These are phyloP conservation scores for Gossypioides kirkii DNA, from an alignment of 345 rosid genomes.

Conservation along the genomic window DNA sequence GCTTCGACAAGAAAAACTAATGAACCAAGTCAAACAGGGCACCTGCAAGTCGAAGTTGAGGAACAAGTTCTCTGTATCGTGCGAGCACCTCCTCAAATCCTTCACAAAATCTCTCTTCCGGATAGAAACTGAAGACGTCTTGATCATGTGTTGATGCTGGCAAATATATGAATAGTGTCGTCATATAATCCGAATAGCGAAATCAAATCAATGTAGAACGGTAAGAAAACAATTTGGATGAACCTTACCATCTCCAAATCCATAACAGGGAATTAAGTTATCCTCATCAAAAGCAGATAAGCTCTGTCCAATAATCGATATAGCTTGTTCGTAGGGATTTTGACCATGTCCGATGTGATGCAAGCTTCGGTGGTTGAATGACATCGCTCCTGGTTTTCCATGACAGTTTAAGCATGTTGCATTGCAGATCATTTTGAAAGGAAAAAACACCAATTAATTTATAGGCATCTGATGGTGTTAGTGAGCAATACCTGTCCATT, in stretches of 20 bases:
- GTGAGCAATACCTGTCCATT: conserved; percentile 76
- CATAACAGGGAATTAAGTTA: conserved; percentile 77
- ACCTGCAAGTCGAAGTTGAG: conserved; percentile 85
- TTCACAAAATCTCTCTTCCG: conserved; percentile 52
- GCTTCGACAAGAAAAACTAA: neutral
- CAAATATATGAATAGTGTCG: conserved; percentile 20
- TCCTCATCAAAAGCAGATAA: conserved; percentile 74
- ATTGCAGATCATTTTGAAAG: conserved; percentile 2
- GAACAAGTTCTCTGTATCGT: conserved; percentile 73
- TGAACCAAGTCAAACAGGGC: neutral
- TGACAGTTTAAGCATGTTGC: conserved; percentile 16
- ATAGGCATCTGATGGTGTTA: neutral
- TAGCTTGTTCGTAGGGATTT: conserved; percentile 82
- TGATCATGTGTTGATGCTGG: conserved; percentile 92
- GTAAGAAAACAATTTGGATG: neutral
- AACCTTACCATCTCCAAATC: conserved; percentile 63
- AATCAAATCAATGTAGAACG: neutral
- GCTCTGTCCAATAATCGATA: conserved; percentile 72
- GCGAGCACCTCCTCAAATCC: conserved; percentile 89
- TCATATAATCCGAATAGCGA: conserved; percentile 15
- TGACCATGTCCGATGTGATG: conserved; percentile 50
- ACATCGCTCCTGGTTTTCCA: conserved; percentile 47
- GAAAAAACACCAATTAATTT: neutral
- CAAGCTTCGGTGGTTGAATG: conserved; percentile 61
- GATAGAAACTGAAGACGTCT: conserved; percentile 79